Evolutionary conservation across 192 early-diverging fungal species (phyloP).

Genomic region (Backusella tarrabulga): DNA sequence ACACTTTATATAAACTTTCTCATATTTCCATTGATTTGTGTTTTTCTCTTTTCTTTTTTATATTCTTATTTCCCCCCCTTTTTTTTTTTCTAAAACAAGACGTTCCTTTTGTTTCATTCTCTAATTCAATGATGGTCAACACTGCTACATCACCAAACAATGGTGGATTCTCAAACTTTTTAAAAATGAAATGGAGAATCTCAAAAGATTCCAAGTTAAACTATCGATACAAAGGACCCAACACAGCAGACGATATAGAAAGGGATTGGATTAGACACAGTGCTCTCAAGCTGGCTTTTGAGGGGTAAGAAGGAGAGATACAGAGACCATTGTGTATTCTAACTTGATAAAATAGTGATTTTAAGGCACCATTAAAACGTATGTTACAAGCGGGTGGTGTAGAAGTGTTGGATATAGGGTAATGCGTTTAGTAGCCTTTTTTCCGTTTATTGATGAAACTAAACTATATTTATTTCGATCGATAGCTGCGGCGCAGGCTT

Average conservation of each 20-base stretch:
- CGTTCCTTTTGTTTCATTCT: neutral
- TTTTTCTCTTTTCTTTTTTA: neutral
- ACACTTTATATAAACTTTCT: neutral
- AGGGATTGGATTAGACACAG: conserved; percentile 18
- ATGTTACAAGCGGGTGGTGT: conserved; percentile 15
- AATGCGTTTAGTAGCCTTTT: neutral
- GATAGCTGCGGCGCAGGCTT: conserved; percentile 22
- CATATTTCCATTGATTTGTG: neutral
- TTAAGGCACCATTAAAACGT: conserved; percentile 19
- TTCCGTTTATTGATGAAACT: neutral
- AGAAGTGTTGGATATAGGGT: conserved; percentile 31
- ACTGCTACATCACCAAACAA: neutral
- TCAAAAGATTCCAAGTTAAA: conserved; percentile 9
- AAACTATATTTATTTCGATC: neutral
- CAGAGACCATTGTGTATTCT: neutral
- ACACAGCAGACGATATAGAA: conserved; percentile 24
- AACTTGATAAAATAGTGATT: conserved; percentile 5
- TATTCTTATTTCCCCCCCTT: neutral
- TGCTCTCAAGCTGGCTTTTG: conserved; percentile 24
- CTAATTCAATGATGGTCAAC: conserved; percentile 2
- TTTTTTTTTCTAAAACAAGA: neutral
- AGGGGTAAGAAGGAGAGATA: conserved; percentile 4
- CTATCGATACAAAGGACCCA: neutral
- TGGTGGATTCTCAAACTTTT: conserved; percentile 13
- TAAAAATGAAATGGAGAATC: conserved; percentile 9